These are phyloP conservation scores for Apostasia shenzhenica DNA, from an alignment of 106 monocot genomes.

Conservation along the genomic window DNA sequence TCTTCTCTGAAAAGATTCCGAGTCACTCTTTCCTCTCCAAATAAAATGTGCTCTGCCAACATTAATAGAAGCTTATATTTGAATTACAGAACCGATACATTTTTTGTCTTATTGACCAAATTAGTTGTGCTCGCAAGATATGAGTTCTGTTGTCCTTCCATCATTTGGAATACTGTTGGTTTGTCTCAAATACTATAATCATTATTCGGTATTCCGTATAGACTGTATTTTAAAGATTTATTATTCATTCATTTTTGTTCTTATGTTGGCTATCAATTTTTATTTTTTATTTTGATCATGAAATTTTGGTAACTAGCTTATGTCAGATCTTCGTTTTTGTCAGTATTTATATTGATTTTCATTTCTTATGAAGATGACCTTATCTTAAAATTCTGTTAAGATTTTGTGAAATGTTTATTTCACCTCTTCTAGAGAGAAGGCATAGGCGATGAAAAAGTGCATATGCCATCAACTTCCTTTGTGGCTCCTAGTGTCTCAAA, in stretches of 20 bases:
- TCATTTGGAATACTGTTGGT: no score
- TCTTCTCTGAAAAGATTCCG: background rate
- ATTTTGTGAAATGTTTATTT: background rate
- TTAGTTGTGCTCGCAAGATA: no score
- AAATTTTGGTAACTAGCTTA: background rate
- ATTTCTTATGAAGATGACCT: background rate
- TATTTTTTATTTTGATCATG: background rate
- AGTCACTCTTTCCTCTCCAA: background rate
- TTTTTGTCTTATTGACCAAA: no score
- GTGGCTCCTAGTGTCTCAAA: conserved; percentile 26
- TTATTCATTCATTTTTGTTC: background rate
- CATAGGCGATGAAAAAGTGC: conserved; percentile 21
- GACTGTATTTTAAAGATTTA: no score
- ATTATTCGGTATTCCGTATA: no score
- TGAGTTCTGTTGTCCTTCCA: no score
- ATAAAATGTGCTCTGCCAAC: background rate
- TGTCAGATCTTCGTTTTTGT: background rate
- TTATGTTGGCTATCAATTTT: background rate
- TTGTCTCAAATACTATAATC: no score
- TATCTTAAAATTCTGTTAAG: background rate
- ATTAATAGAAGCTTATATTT: no score
- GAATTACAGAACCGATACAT: no score
- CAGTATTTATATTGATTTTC: background rate
- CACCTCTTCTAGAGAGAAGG: conserved; percentile 23
- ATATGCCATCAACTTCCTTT: conserved; percentile 28